A percentile compares a stretch with the other conserved stretches of the same genome.
Evolutionary conservation across 1,284 basidiomycete species (phyloP).

Genomic region (Cryptococcus sp.): DNA sequence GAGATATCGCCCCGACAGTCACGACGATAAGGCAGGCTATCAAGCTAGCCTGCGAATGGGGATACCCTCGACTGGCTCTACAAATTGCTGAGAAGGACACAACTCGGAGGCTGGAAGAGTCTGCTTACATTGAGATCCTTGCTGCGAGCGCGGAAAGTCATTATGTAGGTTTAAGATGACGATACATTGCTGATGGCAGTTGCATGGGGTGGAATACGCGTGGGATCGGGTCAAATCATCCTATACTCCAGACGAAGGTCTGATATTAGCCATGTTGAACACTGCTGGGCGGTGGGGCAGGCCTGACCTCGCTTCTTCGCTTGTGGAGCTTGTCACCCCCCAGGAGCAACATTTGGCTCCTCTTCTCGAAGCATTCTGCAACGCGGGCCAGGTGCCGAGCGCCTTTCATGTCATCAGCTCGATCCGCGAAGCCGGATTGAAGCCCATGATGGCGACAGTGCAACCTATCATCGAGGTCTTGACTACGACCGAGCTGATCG

Average conservation of each 20-base stretch:
- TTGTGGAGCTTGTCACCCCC: conserved; percentile 60
- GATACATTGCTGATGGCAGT: conserved; percentile 54
- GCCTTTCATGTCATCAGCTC: conserved; percentile 41
- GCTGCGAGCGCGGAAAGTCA: conserved; percentile 36
- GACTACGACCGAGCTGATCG: conserved; percentile 61
- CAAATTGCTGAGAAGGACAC: conserved; percentile 28
- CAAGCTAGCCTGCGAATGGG: conserved; percentile 37
- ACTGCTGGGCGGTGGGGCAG: conserved; percentile 71
- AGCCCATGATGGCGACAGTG: conserved; percentile 35
- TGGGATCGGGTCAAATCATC: conserved; percentile 67
- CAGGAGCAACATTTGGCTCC: conserved; percentile 59
- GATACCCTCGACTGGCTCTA: conserved; percentile 36
- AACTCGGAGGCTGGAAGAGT: conserved; percentile 13
- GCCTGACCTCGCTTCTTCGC: conserved; percentile 67
- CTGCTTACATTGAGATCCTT: conserved; percentile 42
- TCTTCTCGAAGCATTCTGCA: conserved; percentile 50
- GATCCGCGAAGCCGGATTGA: conserved; percentile 38
- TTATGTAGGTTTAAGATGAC: conserved; percentile 34
- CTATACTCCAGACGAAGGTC: conserved; percentile 71
- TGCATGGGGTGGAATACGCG: conserved; percentile 64
- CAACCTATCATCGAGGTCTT: conserved; percentile 60
- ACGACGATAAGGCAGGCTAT: conserved; percentile 23
- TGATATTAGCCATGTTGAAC: conserved; percentile 68
- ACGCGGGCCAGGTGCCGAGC: conserved; percentile 42
- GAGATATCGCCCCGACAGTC: conserved; percentile 20